A percentile compares a stretch with the other conserved stretches of the same genome.
Evolutionary conservation across 208 protist species (phyloP).

Genomic region (Trypanosoma lewisi): DNA sequence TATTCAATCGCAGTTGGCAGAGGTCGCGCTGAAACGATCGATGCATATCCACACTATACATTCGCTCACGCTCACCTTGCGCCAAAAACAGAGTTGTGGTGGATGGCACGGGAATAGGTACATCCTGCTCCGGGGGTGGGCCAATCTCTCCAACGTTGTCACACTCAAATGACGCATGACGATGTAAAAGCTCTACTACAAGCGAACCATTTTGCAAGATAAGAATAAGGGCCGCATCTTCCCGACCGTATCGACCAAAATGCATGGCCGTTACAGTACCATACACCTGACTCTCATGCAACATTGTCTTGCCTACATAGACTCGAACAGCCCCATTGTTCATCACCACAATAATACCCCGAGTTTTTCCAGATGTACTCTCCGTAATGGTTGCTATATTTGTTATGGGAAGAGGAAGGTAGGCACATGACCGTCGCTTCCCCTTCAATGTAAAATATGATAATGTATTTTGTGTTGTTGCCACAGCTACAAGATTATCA

Average conservation of each 20-base stretch:
- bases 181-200: slow-evolving; percentile 91
- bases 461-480: slow-evolving; percentile 85
- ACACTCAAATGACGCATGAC: slow-evolving; percentile 61
- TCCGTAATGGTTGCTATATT: slow-evolving; percentile 74
- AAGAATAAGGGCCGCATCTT: slow-evolving; percentile 87
- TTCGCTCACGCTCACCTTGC: slow-evolving; percentile 90
- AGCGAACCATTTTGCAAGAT: slow-evolving; percentile 88
- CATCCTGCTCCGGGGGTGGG: slow-evolving; percentile 90
- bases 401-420: slow-evolving; percentile 68
- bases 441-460: slow-evolving; percentile 91
- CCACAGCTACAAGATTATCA: slow-evolving; percentile 87
- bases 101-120: slow-evolving; percentile 89
- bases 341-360: slow-evolving; percentile 88
- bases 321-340: slow-evolving; percentile 90
- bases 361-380: slow-evolving; percentile 45
- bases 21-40: slow-evolving; percentile 92
- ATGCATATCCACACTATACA: slow-evolving; percentile 88
- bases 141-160: slow-evolving; percentile 32
- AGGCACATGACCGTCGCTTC: slow-evolving; percentile 75
- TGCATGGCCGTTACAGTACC: slow-evolving; percentile 83
- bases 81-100: slow-evolving; percentile 93
- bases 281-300: slow-evolving; percentile 77
- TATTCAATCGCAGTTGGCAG: slow-evolving; percentile 80
- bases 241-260: slow-evolving; percentile 91
- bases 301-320: slow-evolving; percentile 84